Conservation (phyloP, 2,329 filamentous ascomycete genomes). For the Trichoderma afroharzianum region DNA sequence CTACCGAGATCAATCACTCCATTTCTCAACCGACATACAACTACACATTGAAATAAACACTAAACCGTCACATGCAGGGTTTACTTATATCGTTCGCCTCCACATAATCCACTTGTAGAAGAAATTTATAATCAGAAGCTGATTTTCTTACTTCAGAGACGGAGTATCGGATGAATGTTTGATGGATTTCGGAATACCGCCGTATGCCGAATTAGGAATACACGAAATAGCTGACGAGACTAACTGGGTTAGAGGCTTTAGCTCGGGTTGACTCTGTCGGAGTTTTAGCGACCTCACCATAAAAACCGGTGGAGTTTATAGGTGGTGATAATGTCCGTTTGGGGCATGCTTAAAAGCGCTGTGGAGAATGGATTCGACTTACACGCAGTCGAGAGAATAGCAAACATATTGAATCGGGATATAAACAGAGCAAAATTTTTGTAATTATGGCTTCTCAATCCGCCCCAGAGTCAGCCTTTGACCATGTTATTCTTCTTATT, state of each 20-base stretch:
- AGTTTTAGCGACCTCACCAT: not conserved
- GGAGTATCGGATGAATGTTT: not conserved
- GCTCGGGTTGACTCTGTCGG: not conserved
- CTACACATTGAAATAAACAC: not conserved
- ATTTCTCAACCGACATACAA: not conserved
- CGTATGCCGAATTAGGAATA: not conserved
- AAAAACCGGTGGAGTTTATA: not conserved
- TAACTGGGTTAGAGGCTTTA: not conserved
- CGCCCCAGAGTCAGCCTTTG: not conserved
- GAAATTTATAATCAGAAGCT: not conserved
- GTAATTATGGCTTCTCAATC: not conserved
- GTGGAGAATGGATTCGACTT: not conserved
- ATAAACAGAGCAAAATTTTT: not conserved
- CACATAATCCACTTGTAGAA: not conserved
- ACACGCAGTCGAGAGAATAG: not conserved
- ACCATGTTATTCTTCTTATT: constrained; percentile 2
- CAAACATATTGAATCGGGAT: not conserved
- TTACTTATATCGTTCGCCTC: rapidly evolving
- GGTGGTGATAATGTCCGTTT: not conserved
- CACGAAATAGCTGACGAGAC: not conserved
- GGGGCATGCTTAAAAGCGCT: not conserved
- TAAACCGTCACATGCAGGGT: not conserved
- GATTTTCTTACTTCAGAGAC: not conserved
- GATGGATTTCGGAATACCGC: not conserved
- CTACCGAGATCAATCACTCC: not conserved